These are phyloP conservation scores for Sonneratia caseolaris DNA, from an alignment of 345 rosid genomes.

Conservation along the genomic window DNA sequence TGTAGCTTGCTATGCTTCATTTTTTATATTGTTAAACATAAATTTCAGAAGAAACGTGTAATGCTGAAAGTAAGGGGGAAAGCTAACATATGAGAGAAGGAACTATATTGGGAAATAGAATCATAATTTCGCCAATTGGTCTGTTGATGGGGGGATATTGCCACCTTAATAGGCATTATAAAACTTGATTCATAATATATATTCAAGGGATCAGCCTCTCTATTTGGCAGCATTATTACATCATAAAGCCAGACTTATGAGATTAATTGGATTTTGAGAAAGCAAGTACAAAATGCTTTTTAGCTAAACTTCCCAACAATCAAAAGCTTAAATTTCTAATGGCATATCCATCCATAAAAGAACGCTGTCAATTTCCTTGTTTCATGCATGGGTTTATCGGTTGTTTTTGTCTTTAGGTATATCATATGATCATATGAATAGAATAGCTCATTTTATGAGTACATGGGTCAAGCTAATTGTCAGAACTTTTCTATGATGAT, in stretches of 20 bases:
- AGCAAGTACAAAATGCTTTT: neutral
- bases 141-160: neutral
- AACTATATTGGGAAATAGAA: neutral
- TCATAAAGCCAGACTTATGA: neutral
- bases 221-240: neutral
- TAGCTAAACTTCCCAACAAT: neutral
- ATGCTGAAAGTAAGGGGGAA: neutral
- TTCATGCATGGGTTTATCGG: neutral
- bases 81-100: neutral
- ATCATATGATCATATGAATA: neutral
- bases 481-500: neutral
- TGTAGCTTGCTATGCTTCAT: neutral
- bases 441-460: neutral
- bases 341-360: neutral
- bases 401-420: neutral
- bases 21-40: neutral
- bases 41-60: neutral
- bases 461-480: neutral
- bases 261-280: neutral
- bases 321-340: neutral
- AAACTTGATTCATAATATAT: neutral
- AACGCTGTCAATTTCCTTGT: neutral
- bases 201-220: neutral
- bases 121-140: neutral
- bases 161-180: too few species aligned